Conservation (phyloP, 2,329 filamentous ascomycete genomes). For the Colletotrichum costaricense region DNA sequence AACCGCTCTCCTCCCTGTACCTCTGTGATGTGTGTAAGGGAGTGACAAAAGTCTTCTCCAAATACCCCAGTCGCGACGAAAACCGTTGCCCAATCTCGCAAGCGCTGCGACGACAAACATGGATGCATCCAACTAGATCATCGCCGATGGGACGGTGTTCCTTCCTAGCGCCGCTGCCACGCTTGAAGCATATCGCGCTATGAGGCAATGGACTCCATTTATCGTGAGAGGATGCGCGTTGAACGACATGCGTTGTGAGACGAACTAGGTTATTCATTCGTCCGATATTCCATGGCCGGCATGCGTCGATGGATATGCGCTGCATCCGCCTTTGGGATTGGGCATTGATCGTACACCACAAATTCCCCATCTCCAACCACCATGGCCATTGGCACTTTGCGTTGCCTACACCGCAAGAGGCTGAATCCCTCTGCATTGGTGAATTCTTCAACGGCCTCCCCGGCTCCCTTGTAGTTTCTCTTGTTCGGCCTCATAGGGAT, state of each 20-base stretch:
- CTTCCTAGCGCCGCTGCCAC: conserved; percentile 26
- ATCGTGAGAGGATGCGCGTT: conserved; percentile 28
- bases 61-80: background rate
- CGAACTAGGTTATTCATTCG: conserved; percentile 31
- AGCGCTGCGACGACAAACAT: conserved; percentile 15
- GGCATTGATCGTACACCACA: background rate
- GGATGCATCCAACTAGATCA: conserved; percentile 24
- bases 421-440: background rate
- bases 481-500: background rate
- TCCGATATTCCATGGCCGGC: conserved; percentile 21
- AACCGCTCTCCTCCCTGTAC: background rate
- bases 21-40: background rate
- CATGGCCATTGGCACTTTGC: background rate
- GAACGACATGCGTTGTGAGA: conserved; percentile 22
- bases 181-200: conserved; percentile 22
- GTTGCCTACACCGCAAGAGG: conserved; percentile 15
- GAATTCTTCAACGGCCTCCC: background rate
- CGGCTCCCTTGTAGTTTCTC: background rate
- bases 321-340: conserved; percentile 20
- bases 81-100: conserved; percentile 9
- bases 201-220: conserved; percentile 34
- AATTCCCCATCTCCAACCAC: conserved; percentile 8
- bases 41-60: background rate
- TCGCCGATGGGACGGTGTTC: conserved; percentile 23
- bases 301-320: conserved; percentile 22